These are phyloP conservation scores for Cytospora schulzeri DNA, from an alignment of 2,329 filamentous ascomycete genomes.

Conservation along the genomic window DNA sequence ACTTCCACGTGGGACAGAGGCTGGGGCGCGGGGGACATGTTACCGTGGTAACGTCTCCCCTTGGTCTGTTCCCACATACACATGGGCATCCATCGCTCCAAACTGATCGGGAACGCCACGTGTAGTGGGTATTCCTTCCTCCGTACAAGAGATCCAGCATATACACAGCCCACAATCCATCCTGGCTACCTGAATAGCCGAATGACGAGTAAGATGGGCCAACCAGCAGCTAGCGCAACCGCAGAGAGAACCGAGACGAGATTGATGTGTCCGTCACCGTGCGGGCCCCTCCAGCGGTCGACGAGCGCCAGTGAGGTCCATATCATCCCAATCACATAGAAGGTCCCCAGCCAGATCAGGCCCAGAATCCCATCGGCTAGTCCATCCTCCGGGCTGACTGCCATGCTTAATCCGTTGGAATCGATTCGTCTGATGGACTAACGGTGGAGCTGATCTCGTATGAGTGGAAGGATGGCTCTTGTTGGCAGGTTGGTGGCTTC, in stretches of 20 bases:
- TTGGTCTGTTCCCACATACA: too few species aligned
- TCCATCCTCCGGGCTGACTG: conserved; percentile 26
- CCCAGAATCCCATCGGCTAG: conserved; percentile 29
- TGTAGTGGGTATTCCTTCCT: too few species aligned
- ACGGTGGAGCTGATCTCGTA: neutral
- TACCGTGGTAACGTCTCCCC: too few species aligned
- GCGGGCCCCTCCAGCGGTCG: conserved; percentile 34
- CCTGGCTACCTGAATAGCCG: conserved; percentile 6
- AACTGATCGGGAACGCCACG: too few species aligned
- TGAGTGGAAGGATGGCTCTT: neutral
- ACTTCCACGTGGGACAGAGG: neutral
- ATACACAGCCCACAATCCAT: neutral
- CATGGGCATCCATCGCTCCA: too few species aligned
- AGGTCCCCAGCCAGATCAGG: conserved; percentile 28
- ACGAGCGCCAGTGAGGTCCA: conserved; percentile 32
- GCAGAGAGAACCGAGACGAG: conserved; percentile 30
- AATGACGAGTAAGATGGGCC: conserved; percentile 31
- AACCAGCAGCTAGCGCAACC: conserved; percentile 28
- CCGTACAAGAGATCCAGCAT: too few species aligned
- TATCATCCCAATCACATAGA: conserved; percentile 33
- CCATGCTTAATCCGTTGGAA: neutral
- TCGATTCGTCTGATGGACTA: neutral
- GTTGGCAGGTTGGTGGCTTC: neutral
- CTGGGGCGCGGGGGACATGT: neutral
- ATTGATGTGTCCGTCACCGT: conserved; percentile 29